Evolutionary conservation across 306 rosid genomes (phyloP).

Genomic region (Benincasa hispida): DNA sequence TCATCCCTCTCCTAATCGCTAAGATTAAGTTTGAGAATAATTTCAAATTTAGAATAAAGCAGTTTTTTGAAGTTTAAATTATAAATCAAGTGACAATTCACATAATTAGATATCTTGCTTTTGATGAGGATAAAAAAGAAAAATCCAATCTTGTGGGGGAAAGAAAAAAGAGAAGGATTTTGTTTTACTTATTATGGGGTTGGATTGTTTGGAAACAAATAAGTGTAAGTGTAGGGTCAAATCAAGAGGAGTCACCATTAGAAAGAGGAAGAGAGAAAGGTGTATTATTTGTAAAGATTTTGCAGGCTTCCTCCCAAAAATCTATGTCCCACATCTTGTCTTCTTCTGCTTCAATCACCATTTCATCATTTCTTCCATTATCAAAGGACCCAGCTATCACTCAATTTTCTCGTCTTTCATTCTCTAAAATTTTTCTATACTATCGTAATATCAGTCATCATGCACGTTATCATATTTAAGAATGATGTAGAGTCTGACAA

Average conservation of each 20-base stretch:
- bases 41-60: not conserved
- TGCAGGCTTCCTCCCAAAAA: conserved; percentile 9
- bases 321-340: not conserved
- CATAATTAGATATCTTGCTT: not conserved
- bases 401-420: not conserved
- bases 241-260: not conserved
- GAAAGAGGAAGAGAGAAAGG: not conserved
- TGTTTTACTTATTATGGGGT: not conserved
- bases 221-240: conserved; percentile 29
- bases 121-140: not conserved
- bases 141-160: not conserved
- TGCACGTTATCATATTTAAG: too few species aligned
- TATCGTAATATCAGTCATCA: too few species aligned
- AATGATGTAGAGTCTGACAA: too few species aligned
- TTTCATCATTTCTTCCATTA: not conserved
- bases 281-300: conserved; percentile 49
- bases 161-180: not conserved
- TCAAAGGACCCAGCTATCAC: not conserved
- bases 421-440: too few species aligned
- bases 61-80: too few species aligned
- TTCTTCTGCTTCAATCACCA: not conserved
- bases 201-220: conserved; percentile 19
- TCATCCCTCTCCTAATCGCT: too few species aligned
- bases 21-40: not conserved
- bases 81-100: too few species aligned